These are phyloP conservation scores for Cephalotrichum gorgonifer DNA, from an alignment of 2,329 filamentous ascomycete species.

Conservation along the genomic window DNA sequence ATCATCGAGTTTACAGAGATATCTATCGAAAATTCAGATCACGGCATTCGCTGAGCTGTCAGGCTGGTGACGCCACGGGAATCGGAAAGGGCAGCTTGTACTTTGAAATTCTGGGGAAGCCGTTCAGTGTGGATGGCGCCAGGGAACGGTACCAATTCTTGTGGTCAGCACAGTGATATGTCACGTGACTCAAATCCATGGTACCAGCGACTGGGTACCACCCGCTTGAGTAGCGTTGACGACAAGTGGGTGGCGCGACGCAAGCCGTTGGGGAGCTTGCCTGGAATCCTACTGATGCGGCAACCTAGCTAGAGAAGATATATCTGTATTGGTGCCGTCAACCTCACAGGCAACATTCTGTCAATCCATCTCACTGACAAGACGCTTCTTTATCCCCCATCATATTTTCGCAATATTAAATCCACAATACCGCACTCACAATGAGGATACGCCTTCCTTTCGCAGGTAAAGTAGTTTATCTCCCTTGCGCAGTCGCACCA, in stretches of 20 bases:
- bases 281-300: background rate
- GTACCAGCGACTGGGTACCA: background rate
- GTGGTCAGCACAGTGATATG: background rate
- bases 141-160: background rate
- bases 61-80: background rate
- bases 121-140: conserved; percentile 1
- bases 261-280: background rate
- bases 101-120: background rate
- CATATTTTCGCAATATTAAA: background rate
- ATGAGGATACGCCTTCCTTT: conserved; percentile 74
- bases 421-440: background rate
- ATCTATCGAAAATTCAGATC: background rate
- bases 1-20: background rate
- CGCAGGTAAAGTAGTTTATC: conserved; percentile 59
- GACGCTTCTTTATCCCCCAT: background rate
- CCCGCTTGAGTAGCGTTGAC: background rate
- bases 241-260: background rate
- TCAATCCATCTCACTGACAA: background rate
- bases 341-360: background rate
- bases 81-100: conserved; percentile 5
- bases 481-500: conserved; percentile 7
- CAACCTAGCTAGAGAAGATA: too few species aligned
- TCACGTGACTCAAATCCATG: background rate
- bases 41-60: background rate
- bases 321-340: background rate